phyloP scores from a whole-genome alignment of 192 early-diverging fungal species.

The Ramicandelaber brevisporus region DNA sequence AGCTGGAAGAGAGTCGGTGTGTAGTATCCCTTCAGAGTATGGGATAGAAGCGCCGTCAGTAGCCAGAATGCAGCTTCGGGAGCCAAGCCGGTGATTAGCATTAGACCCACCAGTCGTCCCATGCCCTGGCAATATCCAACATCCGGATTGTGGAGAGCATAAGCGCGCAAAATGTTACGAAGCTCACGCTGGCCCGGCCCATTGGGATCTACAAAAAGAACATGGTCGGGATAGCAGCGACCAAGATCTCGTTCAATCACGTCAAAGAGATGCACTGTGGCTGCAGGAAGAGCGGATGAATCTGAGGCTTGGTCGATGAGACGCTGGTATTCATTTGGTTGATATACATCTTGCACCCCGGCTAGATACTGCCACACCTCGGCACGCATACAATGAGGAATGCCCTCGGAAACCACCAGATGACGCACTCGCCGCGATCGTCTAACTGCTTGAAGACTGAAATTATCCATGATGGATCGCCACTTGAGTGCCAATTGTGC shows the following conservation, averaged over 20 bases:
- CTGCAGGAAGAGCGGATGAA: slow-evolving; percentile 3
- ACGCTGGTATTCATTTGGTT: too few species aligned
- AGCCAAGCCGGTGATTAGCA: slow-evolving; percentile 59
- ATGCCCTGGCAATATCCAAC: slow-evolving; percentile 95
- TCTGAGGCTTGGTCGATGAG: too few species aligned
- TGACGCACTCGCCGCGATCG: too few species aligned
- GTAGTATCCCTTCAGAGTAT: slow-evolving; percentile 58
- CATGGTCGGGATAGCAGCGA: slow-evolving; percentile 73
- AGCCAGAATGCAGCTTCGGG: slow-evolving; percentile 81
- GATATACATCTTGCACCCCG: slow-evolving; percentile 17
- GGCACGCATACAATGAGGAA: slow-evolving; percentile 41
- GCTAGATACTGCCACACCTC: slow-evolving; percentile 42
- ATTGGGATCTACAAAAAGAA: slow-evolving; percentile 40
- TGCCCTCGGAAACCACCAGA: slow-evolving; percentile 32
- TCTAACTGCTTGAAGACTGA: too few species aligned
- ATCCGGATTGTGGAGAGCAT: slow-evolving; percentile 58
- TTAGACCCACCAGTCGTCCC: slow-evolving; percentile 73
- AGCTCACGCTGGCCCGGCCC: slow-evolving; percentile 55
- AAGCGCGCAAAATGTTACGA: slow-evolving; percentile 52
- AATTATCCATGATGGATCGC: too few species aligned
- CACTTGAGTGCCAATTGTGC: too few species aligned
- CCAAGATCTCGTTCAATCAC: slow-evolving; percentile 76
- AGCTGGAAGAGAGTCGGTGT: slow-evolving; percentile 42
- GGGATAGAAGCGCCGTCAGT: slow-evolving; percentile 44
- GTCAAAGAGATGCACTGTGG: slow-evolving; percentile 38